These are phyloP conservation scores for Solanum paucissectum DNA, from an alignment of 257 asterid genomes.

Conservation along the genomic window DNA sequence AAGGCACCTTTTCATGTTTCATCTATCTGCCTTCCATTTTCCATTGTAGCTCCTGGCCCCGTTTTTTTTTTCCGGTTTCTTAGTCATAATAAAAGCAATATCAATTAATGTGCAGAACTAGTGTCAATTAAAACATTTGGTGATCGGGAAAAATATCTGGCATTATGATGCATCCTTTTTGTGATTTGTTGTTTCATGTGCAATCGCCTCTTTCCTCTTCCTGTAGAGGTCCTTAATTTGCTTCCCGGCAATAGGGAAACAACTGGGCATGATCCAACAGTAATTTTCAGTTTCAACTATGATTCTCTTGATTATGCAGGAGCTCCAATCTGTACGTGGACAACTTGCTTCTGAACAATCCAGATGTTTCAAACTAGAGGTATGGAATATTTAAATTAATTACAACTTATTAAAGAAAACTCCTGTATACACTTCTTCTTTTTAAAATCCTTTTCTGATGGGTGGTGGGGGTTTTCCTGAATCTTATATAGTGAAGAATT, in stretches of 20 bases:
- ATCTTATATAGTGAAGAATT: neutral
- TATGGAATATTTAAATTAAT: conserved; percentile 3
- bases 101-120: neutral
- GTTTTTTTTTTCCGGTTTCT: neutral
- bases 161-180: neutral
- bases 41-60: neutral
- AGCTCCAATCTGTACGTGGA: conserved; percentile 86
- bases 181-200: neutral
- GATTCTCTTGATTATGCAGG: conserved; percentile 30
- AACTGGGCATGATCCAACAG: neutral
- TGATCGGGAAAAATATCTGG: neutral
- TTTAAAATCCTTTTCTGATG: neutral
- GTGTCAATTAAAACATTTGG: neutral
- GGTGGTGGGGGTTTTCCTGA: neutral
- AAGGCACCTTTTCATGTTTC: neutral
- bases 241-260: neutral
- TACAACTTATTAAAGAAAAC: neutral
- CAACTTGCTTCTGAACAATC: conserved; percentile 96
- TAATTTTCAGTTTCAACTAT: neutral
- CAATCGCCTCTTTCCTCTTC: neutral
- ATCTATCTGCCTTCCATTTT: neutral
- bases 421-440: neutral
- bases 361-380: conserved; percentile 99
- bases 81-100: neutral
- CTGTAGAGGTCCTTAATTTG: neutral